A percentile compares a stretch with the other conserved stretches of the same genome.
These are phyloP conservation scores for Mentha longifolia DNA, from an alignment of 257 asterid genomes.

Conservation along the genomic window DNA sequence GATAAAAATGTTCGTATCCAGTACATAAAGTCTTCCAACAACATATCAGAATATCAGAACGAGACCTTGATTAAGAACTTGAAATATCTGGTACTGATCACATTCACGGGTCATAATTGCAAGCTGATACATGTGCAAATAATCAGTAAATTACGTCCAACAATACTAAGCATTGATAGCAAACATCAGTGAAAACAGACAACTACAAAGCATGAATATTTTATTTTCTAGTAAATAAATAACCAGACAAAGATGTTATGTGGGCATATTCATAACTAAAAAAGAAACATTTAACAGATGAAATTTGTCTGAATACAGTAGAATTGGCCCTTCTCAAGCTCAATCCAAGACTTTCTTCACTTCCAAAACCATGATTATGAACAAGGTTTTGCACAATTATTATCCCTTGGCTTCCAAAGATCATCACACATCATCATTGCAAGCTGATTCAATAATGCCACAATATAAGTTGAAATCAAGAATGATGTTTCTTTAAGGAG, in stretches of 20 bases:
- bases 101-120: constrained; percentile 53
- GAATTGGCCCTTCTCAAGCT: constrained; percentile 48
- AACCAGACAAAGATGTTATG: constrained; percentile 22
- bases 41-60: constrained; percentile 36
- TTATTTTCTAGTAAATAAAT: constrained; percentile 14
- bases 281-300: constrained; percentile 26
- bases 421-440: constrained; percentile 87
- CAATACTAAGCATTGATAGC: constrained; percentile 23
- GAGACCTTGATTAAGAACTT: constrained; percentile 47
- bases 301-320: constrained; percentile 34
- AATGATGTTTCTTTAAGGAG: constrained; percentile 31
- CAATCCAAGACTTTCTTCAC: constrained; percentile 41
- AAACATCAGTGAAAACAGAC: not conserved
- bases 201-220: constrained; percentile 1
- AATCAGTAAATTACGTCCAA: constrained; percentile 38
- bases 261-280: constrained; percentile 24
- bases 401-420: constrained; percentile 53
- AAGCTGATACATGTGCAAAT: constrained; percentile 53
- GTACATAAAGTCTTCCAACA: constrained; percentile 29
- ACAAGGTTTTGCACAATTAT: constrained; percentile 36
- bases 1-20: constrained; percentile 23
- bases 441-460: constrained; percentile 69
- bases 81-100: constrained; percentile 42
- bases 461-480: constrained; percentile 44
- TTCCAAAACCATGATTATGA: constrained; percentile 39